These are phyloP conservation scores for Carex myosuroides DNA, from an alignment of 176 grass and related monocot genomes.

Conservation along the genomic window DNA sequence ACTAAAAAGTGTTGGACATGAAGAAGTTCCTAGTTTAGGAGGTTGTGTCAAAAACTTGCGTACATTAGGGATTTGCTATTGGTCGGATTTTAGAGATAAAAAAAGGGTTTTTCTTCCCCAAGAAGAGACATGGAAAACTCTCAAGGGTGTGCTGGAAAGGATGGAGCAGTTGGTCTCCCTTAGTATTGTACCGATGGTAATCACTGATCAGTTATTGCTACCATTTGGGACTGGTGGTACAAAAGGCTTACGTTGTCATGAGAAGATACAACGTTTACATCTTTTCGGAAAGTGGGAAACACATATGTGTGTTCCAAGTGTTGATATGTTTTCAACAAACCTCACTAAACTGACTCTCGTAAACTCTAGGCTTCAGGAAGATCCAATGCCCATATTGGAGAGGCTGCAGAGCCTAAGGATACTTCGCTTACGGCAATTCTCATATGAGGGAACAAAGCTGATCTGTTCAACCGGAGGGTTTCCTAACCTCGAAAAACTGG, in stretches of 20 bases:
- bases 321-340: neutral
- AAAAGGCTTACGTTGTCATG: neutral
- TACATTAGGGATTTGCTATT: neutral
- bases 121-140: too few relatives aligned
- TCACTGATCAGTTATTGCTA: neutral
- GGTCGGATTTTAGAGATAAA: too few relatives aligned
- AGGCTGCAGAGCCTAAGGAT: neutral
- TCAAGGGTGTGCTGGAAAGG: neutral
- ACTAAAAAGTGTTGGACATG: neutral
- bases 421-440: neutral
- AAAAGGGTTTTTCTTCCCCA: too few relatives aligned
- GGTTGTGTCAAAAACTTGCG: neutral
- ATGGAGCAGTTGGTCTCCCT: neutral
- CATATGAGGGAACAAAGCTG: neutral
- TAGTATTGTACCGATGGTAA: too few relatives aligned
- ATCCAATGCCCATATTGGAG: neutral
- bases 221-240: neutral
- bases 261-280: neutral
- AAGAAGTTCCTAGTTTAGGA: neutral
- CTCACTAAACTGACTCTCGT: neutral
- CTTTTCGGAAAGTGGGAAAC: neutral
- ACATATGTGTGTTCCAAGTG: neutral
- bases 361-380: neutral
- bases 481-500: neutral
- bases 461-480: neutral